Evolutionary conservation across 2,329 filamentous ascomycete genomes (phyloP), one percentile per base, ranked within the genome.

Genomic region (Fusarium albidum): DNA sequence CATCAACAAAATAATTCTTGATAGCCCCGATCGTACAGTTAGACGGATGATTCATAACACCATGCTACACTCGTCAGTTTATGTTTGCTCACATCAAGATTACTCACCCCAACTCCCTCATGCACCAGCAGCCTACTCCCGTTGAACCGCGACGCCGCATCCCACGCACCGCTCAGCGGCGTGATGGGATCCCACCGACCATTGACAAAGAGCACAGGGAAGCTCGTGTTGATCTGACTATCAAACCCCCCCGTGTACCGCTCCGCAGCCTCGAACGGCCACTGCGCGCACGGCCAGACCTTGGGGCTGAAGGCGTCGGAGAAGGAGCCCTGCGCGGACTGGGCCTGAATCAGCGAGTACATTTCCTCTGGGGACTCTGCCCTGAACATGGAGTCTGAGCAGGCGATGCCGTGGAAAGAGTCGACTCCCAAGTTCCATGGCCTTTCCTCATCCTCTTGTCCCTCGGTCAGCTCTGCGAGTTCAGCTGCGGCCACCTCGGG

Each of bases 11-110:
- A 28, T 56, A 56, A 3, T 41, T 35, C 12, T 27, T n/a, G 14
- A 56, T 40, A 9, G 49, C 53, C 18, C 46, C 18, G 10, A 44
- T 37, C 1, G 53, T 53, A 17, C 53, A 56, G 29, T 56, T 41
- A 4, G 53, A 56, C 9, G 39, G 38, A n/a, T 56, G 53, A 5
- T 40, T 44, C 43, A 56, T 52, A 5, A 48, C 5, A 4, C 53
- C 53, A 29, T 56, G 49, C 53, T 56, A 6, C 6, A 21, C 21
- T n/a, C 15, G 35, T 52, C 31, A 52, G 42, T 21, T 28, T 40
- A 4, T 18, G 17, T 12, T 6, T 1, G 8, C 8, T n/a, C 11
- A 3, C 13, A 10, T 29, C 13, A 44, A 17, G 21, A 13, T 11
- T 9, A 50, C 48, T 38, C 29, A 45, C 48, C 7, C 48, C 48